A percentile compares a stretch with the other conserved stretches of the same genome.
These are phyloP conservation scores for Diaporthe eres DNA, from an alignment of 2,329 filamentous ascomycete species.

Conservation along the genomic window DNA sequence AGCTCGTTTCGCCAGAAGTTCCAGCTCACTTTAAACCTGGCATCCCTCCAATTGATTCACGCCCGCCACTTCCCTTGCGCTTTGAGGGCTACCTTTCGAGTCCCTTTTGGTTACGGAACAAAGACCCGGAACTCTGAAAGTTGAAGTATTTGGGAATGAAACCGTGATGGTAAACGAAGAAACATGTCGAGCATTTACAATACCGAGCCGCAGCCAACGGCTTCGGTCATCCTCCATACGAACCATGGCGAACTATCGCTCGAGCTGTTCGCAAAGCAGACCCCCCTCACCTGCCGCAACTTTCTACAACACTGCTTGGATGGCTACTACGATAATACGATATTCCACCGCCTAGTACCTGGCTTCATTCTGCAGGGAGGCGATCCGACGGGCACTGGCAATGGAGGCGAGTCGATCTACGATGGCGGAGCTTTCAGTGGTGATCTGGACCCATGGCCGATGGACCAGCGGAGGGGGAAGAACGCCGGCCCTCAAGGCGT, in stretches of 20 bases:
- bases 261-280: constrained; percentile 95
- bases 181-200: constrained; percentile 92
- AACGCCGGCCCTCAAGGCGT: constrained; percentile 73
- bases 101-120: neutral
- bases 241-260: constrained; percentile 90
- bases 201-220: constrained; percentile 93
- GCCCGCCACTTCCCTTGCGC: neutral
- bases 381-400: constrained; percentile 92
- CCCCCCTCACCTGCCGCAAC: constrained; percentile 91
- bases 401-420: constrained; percentile 93
- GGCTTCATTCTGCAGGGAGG: constrained; percentile 96
- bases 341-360: constrained; percentile 93
- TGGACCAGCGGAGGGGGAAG: constrained; percentile 73
- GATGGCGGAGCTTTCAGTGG: constrained; percentile 83
- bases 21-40: neutral
- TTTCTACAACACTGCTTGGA: constrained; percentile 96
- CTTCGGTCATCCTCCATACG: constrained; percentile 91
- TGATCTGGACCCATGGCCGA: constrained; percentile 80
- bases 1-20: constrained; percentile 13
- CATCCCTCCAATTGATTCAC: constrained; percentile 2
- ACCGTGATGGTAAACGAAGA: neutral
- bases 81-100: neutral
- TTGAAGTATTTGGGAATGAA: neutral
- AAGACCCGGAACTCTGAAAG: neutral
- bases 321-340: constrained; percentile 93